Conservation (phyloP, 2,329 filamentous ascomycete species). For the Mariannaea sp. region DNA sequence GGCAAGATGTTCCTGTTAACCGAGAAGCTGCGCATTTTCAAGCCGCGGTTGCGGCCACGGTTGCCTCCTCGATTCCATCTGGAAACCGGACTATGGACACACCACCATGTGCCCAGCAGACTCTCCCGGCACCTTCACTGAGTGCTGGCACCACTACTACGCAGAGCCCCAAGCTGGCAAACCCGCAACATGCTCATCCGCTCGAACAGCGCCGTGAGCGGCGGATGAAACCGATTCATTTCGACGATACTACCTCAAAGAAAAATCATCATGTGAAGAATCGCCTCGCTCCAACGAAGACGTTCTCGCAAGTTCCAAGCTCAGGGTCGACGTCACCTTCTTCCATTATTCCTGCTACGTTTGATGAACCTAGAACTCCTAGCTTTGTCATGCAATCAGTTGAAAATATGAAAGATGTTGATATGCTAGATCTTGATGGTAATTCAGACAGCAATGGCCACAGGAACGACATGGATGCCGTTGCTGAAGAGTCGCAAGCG, state of each 20-base stretch:
- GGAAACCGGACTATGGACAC: slow-evolving; percentile 30
- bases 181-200: background rate
- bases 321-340: slow-evolving; percentile 38
- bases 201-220: slow-evolving; percentile 21
- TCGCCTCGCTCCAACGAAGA: slow-evolving; percentile 35
- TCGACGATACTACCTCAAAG: slow-evolving; percentile 29
- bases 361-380: slow-evolving; percentile 27
- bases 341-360: slow-evolving; percentile 39
- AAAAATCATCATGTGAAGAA: slow-evolving; percentile 16
- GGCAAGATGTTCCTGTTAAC: slow-evolving; percentile 31
- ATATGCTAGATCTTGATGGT: slow-evolving; percentile 16
- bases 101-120: slow-evolving; percentile 43
- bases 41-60: slow-evolving; percentile 20
- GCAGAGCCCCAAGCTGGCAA: slow-evolving; percentile 1
- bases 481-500: slow-evolving; percentile 8
- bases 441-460: slow-evolving; percentile 13
- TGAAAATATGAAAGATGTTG: slow-evolving; percentile 18
- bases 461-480: slow-evolving; percentile 4
- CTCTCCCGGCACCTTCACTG: slow-evolving; percentile 26
- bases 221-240: slow-evolving; percentile 37
- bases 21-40: slow-evolving; percentile 28
- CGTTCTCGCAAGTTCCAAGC: slow-evolving; percentile 29
- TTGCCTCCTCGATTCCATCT: slow-evolving; percentile 24
- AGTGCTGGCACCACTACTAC: slow-evolving; percentile 27
- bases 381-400: slow-evolving; percentile 30